Evolutionary conservation across 768 basidiomycete species (phyloP), one percentile per base, ranked within the genome.

Genomic region (Phaffia tasmanica): DNA sequence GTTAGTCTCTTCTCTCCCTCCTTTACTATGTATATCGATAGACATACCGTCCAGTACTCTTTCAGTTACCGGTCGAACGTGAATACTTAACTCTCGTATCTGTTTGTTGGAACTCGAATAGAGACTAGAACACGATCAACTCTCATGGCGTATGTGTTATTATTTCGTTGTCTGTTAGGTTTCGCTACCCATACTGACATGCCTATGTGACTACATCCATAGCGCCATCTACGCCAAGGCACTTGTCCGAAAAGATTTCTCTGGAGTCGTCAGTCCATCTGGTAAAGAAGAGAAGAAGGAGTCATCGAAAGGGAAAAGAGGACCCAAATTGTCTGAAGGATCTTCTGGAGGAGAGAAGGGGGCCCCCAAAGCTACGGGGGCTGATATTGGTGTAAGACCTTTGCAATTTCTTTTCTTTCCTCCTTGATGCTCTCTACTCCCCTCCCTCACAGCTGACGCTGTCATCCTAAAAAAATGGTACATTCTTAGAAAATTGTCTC

Each of bases 171-270:
- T 9, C 29, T 18, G 25, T 23, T 9, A 23, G 1, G 25, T 27
- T 25, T 50, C 18, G 5, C 25, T 16, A 15, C 4, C 3, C n/a
- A 21, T 21, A 16, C 18, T 3, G 0, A n/a, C 29, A 5, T 46
- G 25, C 11, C 18, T n/a, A 7, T 16, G 14, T 32, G 27, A 27
- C 0, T 7, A 11, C 47, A 42, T 25, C 4, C 14, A 21, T 30
- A 59, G 87, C 0, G 77, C 85, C 1, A 88, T 94, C 62, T 94
- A 92, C 72, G 87, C 90, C 75, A 95, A 95, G 74, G 77, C 89
- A 0, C 77, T 94, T 47, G 86, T 86, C 74, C 79, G 91, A 35
- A 86, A 83, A 72, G 90, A 93, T 73, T 87, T 84, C 67, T 88
- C 87, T 0, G 91, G 90, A 0, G 78, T 89, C 49, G 79, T 87